Evolutionary conservation across 805 yeast species (phyloP), one percentile per base, ranked within the genome.

Genomic region (Metschnikowia lachancei): DNA sequence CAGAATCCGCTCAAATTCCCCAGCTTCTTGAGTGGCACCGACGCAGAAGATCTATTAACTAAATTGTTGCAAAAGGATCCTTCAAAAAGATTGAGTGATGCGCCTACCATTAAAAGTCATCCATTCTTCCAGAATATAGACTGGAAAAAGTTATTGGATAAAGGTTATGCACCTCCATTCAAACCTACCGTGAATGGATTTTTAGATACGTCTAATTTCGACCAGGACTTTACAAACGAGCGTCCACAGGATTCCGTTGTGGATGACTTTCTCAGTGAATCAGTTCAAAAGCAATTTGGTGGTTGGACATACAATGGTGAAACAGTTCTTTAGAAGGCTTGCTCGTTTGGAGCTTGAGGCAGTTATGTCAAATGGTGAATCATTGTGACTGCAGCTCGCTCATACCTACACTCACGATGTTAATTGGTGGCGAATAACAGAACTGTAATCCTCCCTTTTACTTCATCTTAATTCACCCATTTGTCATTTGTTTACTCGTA

Each of bases 221-320:
- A 92, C 63, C 80, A 82, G 53, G 95, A 87, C 61, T 94, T 94
- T 62, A 94, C 99, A 4, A 84, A 76, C 59, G 98, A 94, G 60
- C 82, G 84, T 57, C 98, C 99, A 3, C 84, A 88, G 55, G 99
- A 94, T 64, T 87, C 96, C 51, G 97, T 94, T 11, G 97, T 91
- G 14, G 95, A 91, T 63, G 95, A 88, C 60, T 88, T 79, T 56
- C 76, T 94, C 52, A 87, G 95, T 60, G 98, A 90, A 57, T 81
- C 91, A 58, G 97, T 94, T n/a, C 99, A 94, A 67, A 82, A 86
- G 63, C 98, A 94, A 69, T 94, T 94, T 74, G 98, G 97, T 39
- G 98, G 99, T 6, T 94, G 99, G 99, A 92, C 98, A 2, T 92
- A 91, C 66, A 87, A 84, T 39, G 95, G 94, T 2, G 83, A 76